Evolutionary conservation across 2,329 filamentous ascomycete species (phyloP).

Genomic region (Colletotrichum sp.): DNA sequence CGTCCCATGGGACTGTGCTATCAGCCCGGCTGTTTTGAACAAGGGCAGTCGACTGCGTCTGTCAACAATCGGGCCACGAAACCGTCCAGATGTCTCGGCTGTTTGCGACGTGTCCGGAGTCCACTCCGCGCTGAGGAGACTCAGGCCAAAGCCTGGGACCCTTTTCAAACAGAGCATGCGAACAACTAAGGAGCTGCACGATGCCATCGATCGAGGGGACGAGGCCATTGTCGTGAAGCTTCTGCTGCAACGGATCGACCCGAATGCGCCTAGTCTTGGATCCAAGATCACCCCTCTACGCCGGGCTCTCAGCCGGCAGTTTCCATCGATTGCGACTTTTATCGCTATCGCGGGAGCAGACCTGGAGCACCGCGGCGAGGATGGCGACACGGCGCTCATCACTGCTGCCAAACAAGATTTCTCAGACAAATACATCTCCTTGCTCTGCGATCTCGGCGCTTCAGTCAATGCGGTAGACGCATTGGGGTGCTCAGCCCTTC

Average conservation of each 20-base stretch:
- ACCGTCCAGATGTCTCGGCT: not conserved
- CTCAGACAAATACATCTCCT: slow-evolving; percentile 23
- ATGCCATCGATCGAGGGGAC: slow-evolving; percentile 26
- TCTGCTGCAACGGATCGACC: slow-evolving; percentile 23
- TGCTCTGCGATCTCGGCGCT: slow-evolving; percentile 27
- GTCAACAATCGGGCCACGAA: not conserved
- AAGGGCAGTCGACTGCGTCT: slow-evolving; percentile 18
- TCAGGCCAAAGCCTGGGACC: slow-evolving; percentile 6
- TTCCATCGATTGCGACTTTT: slow-evolving; percentile 22
- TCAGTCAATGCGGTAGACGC: slow-evolving; percentile 22
- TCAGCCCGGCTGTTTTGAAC: slow-evolving; percentile 18
- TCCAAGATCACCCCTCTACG: slow-evolving; percentile 23
- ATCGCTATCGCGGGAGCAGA: slow-evolving; percentile 25
- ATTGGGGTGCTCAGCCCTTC: slow-evolving; percentile 24
- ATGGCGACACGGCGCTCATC: slow-evolving; percentile 24
- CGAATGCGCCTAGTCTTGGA: slow-evolving; percentile 19
- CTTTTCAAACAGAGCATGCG: slow-evolving; percentile 16
- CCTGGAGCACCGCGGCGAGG: slow-evolving; percentile 19
- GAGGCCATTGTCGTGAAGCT: slow-evolving; percentile 23
- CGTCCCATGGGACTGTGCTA: slow-evolving; percentile 12
- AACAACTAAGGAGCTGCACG: slow-evolving; percentile 23
- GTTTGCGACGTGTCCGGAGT: slow-evolving; percentile 6
- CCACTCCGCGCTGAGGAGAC: slow-evolving; percentile 7
- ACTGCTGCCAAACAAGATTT: slow-evolving; percentile 21
- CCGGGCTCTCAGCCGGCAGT: slow-evolving; percentile 23